These are phyloP conservation scores for Saccharomyces hybrid DNA, from an alignment of 1,139 yeast genomes.

Conservation along the genomic window DNA sequence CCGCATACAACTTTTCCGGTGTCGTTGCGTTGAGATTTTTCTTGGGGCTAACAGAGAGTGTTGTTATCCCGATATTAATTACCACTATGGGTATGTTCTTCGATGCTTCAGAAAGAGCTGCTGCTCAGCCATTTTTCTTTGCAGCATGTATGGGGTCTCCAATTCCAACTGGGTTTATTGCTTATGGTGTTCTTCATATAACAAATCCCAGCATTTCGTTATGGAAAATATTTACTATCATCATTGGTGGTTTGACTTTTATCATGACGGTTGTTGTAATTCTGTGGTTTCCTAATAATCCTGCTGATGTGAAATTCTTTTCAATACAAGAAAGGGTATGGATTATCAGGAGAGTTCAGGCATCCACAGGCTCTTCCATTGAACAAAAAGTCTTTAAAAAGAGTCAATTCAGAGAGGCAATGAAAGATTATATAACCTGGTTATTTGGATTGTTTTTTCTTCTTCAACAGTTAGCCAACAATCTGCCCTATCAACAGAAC, in stretches of 20 bases:
- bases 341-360: slow-evolving; percentile 39
- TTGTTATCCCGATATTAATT: slow-evolving; percentile 35
- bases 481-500: slow-evolving; percentile 42
- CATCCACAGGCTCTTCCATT: slow-evolving; percentile 37
- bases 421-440: slow-evolving; percentile 44
- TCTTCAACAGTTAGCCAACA: slow-evolving; percentile 41
- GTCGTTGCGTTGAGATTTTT: slow-evolving; percentile 38
- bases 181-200: slow-evolving; percentile 36
- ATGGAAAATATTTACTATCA: slow-evolving; percentile 38
- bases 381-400: slow-evolving; percentile 40
- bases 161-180: slow-evolving; percentile 40
- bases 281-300: slow-evolving; percentile 41
- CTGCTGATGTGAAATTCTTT: slow-evolving; percentile 36
- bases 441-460: slow-evolving; percentile 36
- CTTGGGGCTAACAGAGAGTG: slow-evolving; percentile 41
- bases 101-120: slow-evolving; percentile 37
- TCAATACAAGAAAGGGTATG: slow-evolving; percentile 38
- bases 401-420: slow-evolving; percentile 38
- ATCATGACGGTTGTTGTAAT: slow-evolving; percentile 31
- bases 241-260: slow-evolving; percentile 39
- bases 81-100: slow-evolving; percentile 41
- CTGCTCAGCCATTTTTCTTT: slow-evolving; percentile 39
- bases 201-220: slow-evolving; percentile 39
- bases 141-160: slow-evolving; percentile 40
- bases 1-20: slow-evolving; percentile 37